These are phyloP conservation scores for Alternaria angustiovoidea DNA, from an alignment of 2,329 filamentous ascomycete genomes.

Conservation along the genomic window DNA sequence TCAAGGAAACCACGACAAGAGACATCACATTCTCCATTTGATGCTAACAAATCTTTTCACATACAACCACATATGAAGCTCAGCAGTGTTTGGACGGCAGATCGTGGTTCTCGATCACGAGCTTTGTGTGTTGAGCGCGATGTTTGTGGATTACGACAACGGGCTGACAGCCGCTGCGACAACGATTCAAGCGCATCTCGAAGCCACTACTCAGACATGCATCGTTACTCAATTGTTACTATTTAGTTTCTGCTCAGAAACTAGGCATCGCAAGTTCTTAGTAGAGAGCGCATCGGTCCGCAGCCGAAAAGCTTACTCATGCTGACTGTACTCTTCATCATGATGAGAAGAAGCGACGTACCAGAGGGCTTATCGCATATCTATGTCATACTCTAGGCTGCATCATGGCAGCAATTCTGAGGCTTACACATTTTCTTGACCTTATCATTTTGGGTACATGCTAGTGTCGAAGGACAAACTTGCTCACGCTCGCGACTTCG, in stretches of 20 bases:
- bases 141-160: not conserved
- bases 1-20: not conserved
- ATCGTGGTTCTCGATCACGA: not conserved
- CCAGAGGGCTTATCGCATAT: not conserved
- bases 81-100: not conserved
- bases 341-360: not conserved
- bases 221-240: rapidly evolving
- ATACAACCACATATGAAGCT: not conserved
- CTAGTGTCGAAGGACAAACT: not conserved
- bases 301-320: not conserved
- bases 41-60: not conserved
- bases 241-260: not conserved
- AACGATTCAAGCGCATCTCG: not conserved
- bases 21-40: not conserved
- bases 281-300: not conserved
- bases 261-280: not conserved
- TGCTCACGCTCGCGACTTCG: not conserved
- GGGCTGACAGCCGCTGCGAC: not conserved
- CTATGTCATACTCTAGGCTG: not conserved
- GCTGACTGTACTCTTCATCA: not conserved
- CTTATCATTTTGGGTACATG: not conserved
- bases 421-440: not conserved
- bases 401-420: not conserved
- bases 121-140: not conserved
- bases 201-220: not conserved